These are phyloP conservation scores for Myxozyma geophila DNA, from an alignment of 805 yeast species.

Conservation along the genomic window DNA sequence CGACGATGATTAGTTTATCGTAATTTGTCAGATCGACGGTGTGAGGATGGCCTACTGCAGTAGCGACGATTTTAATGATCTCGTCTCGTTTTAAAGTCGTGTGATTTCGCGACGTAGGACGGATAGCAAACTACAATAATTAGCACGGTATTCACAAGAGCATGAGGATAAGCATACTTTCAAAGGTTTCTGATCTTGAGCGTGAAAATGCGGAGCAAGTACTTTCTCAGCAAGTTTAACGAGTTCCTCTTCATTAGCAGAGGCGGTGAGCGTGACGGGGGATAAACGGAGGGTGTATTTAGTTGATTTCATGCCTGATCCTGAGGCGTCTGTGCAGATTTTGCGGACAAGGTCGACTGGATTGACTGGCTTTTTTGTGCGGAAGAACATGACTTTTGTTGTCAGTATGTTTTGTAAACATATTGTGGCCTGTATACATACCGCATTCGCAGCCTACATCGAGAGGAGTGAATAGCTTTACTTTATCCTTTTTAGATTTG, in stretches of 20 bases:
- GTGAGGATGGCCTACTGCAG: constrained; percentile 73
- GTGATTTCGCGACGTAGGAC: constrained; percentile 78
- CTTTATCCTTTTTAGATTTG: constrained; percentile 46
- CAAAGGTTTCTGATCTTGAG: constrained; percentile 41
- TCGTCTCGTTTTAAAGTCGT: constrained; percentile 70
- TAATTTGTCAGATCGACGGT: constrained; percentile 77
- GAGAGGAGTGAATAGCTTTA: constrained; percentile 58
- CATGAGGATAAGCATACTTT: constrained; percentile 19
- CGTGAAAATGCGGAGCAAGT: constrained; percentile 71
- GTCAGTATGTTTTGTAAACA: not conserved
- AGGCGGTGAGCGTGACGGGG: constrained; percentile 76
- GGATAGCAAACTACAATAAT: constrained; percentile 69
- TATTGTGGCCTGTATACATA: constrained; percentile 51
- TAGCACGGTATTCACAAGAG: not conserved
- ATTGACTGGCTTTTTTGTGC: constrained; percentile 75
- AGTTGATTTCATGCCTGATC: constrained; percentile 58
- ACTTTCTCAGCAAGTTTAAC: constrained; percentile 61
- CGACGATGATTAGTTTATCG: constrained; percentile 79
- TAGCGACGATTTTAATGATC: constrained; percentile 75
- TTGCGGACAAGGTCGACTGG: constrained; percentile 73
- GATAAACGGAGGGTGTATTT: constrained; percentile 77
- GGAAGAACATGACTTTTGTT: constrained; percentile 70
- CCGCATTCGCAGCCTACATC: constrained; percentile 81
- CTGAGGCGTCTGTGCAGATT: constrained; percentile 64
- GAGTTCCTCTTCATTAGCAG: constrained; percentile 72